Base-by-base conservation (phyloP, 2,329 filamentous ascomycete genomes). In the Fusarium goolgardi region DNA sequence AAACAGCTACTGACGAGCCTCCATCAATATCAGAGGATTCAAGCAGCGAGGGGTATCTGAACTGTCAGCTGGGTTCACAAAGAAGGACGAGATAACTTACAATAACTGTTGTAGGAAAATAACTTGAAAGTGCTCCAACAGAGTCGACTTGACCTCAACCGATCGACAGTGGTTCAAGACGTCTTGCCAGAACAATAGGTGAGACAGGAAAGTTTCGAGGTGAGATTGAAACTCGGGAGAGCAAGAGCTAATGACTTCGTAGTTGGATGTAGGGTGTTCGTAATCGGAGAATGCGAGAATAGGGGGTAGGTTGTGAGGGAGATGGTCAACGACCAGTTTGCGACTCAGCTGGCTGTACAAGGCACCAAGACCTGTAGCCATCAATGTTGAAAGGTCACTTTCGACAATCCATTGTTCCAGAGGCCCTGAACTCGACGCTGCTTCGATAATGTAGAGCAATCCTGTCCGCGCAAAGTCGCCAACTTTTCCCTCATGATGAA, bases 11-110 rank as follows among this genome's bases (percentile, higher is more conserved):
- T 1, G 96, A 97, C 9, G 96, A 99, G 55, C 96, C 96, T 69
- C 95, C 96, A 78, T 98, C 95, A 39, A 96, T 92, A 80, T 99
- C 96, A 2, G 96, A 98, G 12, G 96, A 99, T 78, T 99, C 95
- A 16, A 99, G 85, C 32, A 99, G 84, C 2, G 96, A 99, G 3
- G 96, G 96, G 77, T 99, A 97, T 81, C 93, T 96, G 71, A 8
- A 7, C 4, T 31, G 59, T 74, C 41, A 69, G 69, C 5, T 27
- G 8, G 8, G 2, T 3, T 43, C 11, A 4, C 4, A 13, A 8
- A 1, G 18, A 37, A 16, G 3, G 21, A 18, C 11, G 16, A 10
- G 11, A 2, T n/a, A 18, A 81, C 90, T 76, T 80, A 98, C 88
- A 99, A 81, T 73, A 99, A 82, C 78, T 99, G 96, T 78, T 97